Conservation (phyloP, 306 rosid genomes). For the Cucurbita argyrosperma region DNA sequence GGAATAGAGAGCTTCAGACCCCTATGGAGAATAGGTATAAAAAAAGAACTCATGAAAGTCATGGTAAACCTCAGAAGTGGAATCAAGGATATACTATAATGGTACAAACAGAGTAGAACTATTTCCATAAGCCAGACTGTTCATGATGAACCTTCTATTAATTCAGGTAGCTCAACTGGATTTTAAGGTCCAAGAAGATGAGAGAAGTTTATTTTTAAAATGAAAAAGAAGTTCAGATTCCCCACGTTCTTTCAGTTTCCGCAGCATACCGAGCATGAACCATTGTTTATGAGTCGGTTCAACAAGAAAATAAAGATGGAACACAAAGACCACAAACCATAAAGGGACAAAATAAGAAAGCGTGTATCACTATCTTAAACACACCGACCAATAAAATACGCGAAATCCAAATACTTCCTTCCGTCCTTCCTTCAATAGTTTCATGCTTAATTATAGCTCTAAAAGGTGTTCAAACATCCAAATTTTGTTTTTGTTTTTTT, state of each 20-base stretch:
- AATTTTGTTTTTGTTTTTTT: neutral
- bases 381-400: neutral
- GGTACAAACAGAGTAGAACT: neutral
- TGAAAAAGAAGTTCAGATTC: neutral
- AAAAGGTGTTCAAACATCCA: neutral
- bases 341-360: slow-evolving; percentile 3
- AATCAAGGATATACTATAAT: neutral
- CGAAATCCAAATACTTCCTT: neutral
- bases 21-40: neutral
- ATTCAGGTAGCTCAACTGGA: neutral
- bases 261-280: neutral
- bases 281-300: neutral
- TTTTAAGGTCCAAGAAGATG: neutral
- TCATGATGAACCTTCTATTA: neutral
- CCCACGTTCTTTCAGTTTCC: neutral
- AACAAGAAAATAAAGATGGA: neutral
- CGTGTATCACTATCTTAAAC: neutral
- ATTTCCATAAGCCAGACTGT: neutral
- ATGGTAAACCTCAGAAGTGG: neutral
- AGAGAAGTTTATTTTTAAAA: neutral
- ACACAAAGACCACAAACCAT: neutral
- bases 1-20: neutral
- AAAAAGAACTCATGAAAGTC: neutral
- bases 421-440: neutral
- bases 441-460: neutral